Evolutionary conservation across 2,329 filamentous ascomycete genomes (phyloP).

Genomic region (Pyricularia sp.): DNA sequence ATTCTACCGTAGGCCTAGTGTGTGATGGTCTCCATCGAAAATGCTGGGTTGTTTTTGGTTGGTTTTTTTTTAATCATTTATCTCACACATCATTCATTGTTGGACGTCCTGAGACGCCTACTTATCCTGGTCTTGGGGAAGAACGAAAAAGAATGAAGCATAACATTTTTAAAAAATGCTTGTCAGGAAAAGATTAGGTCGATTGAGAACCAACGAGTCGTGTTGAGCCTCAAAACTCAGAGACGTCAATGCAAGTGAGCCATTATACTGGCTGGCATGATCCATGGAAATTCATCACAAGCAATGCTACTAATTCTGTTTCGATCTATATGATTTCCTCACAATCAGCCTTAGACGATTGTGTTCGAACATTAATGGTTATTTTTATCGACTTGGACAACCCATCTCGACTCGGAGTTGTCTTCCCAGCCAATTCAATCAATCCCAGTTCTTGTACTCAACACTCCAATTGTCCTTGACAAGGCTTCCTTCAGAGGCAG

Average conservation of each 20-base stretch:
- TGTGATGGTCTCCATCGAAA: too few relatives aligned
- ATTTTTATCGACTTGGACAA: background rate
- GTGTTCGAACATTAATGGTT: background rate
- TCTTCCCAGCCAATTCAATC: background rate
- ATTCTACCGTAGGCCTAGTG: too few relatives aligned
- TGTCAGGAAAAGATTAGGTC: background rate
- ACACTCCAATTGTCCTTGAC: conserved; percentile 13
- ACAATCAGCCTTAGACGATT: background rate
- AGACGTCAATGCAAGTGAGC: too few relatives aligned
- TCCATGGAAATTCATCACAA: background rate
- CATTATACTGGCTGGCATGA: background rate
- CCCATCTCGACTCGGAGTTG: background rate
- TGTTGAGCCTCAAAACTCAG: background rate
- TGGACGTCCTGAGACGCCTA: too few relatives aligned
- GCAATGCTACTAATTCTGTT: background rate
- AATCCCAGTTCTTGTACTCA: conserved; percentile 3
- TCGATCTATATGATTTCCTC: background rate
- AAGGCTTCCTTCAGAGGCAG: conserved; percentile 9
- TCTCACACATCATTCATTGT: too few relatives aligned
- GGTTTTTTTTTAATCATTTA: too few relatives aligned
- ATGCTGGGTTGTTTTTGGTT: too few relatives aligned
- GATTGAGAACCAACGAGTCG: background rate
- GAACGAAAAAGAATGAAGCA: background rate
- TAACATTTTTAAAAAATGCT: background rate
- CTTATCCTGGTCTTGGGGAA: background rate